These are phyloP conservation scores for Eurotiales sp. DNA, from an alignment of 2,329 filamentous ascomycete species.

Conservation along the genomic window DNA sequence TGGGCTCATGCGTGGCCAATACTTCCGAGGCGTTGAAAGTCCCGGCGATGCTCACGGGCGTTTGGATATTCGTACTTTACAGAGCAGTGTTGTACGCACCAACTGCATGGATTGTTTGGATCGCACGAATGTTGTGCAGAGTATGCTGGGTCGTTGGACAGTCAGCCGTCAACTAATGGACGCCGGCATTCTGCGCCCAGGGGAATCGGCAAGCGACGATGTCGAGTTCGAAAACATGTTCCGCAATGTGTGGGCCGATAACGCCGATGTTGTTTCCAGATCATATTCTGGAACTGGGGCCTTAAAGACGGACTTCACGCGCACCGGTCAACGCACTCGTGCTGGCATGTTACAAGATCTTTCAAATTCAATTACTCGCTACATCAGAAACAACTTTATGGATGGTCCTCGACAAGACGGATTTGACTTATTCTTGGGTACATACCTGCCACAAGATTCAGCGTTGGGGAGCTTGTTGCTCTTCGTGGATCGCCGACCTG, in stretches of 20 bases:
- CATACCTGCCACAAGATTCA: conserved; percentile 71
- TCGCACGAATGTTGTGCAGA: conserved; percentile 95
- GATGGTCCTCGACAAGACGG: conserved; percentile 93
- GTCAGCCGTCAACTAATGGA: conserved; percentile 86
- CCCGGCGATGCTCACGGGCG: conserved; percentile 66
- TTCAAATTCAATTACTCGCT: conserved; percentile 82
- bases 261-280: conserved; percentile 89
- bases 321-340: conserved; percentile 85
- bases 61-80: conserved; percentile 74
- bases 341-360: conserved; percentile 80
- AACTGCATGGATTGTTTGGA: conserved; percentile 99
- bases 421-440: conserved; percentile 89
- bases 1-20: conserved; percentile 73
- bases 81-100: conserved; percentile 88
- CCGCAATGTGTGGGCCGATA: conserved; percentile 97
- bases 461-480: conserved; percentile 68
- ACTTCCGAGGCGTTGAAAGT: conserved; percentile 89
- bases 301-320: conserved; percentile 95
- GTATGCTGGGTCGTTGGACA: conserved; percentile 88
- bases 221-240: conserved; percentile 82
- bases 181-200: conserved; percentile 70
- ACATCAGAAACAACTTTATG: conserved; percentile 88
- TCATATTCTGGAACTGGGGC: conserved; percentile 95
- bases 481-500: conserved; percentile 78
- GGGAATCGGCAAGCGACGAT: conserved; percentile 76